Evolutionary conservation across 805 yeast genomes (phyloP), one percentile per base, ranked within the genome.

Genomic region (Candida vartiovaarae): DNA sequence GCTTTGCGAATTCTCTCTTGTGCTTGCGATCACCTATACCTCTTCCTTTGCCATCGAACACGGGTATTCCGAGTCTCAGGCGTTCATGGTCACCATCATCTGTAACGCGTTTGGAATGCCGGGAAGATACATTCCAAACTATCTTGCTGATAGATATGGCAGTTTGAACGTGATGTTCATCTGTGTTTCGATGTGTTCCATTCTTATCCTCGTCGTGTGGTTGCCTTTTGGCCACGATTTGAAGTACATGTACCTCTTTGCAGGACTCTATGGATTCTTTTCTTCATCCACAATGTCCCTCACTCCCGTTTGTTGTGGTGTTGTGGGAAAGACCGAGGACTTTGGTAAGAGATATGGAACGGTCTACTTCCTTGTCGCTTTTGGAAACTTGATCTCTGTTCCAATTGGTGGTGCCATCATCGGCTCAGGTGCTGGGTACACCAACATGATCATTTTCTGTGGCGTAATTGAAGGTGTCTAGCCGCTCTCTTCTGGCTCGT

Each of bases 261-360:
- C 81, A 9, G 72, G 69, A 1, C 42, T 74, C 3, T 76, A 74
- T 55, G 89, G 89, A 0, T 75, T 80, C 51, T 70, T 74, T 47
- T 68, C 76, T 27, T 79, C 87, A 4, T 74, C 84, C 23, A 76
- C 83, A 6, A 65, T 84, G 39, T 72, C 85, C 1, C 55, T 84
- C 40, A 75, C 84, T 1, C 88, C 91, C 0, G 79, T 78, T 3
- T 82, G 90, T 48, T 70, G 81, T 8, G 75, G 84, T 0, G 75
- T 75, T 36, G 76, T 84, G 24, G 75, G 82, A 23, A 74, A 72
- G 20, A 79, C 82, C 0, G 66, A 71, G 44, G 75, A 78, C 44
- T 82, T 82, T 58, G 90, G 89, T 15, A 78, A 76, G 47, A 62
- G 83, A 23, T 84, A 78, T 52, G 88, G 89, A 0, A 71, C 86